Evolutionary conservation across 2,329 filamentous ascomycete species (phyloP), one percentile per base, ranked within the genome.

Genomic region (Neonectria faginata): DNA sequence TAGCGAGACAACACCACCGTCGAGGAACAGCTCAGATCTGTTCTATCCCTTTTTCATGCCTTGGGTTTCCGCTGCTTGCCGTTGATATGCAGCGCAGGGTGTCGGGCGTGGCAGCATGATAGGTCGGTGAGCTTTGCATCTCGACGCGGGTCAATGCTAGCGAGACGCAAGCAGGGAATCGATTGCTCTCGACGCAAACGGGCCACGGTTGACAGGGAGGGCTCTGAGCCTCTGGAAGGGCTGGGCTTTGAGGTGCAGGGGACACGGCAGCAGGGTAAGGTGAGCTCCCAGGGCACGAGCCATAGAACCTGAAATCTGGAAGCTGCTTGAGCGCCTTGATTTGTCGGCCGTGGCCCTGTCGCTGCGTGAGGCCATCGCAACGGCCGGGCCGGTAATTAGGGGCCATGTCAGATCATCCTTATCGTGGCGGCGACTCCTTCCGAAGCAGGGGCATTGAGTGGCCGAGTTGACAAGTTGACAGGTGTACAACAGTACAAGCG

Each of bases 331-430:
- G 22, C 52, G 66, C 57, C 60, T 55, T 52, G 50, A 51, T 44
- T 54, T 33, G 55, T 29, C 29, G 16, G 61, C 51, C 33, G 44
- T 18, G 36, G 56, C 27, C 47, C 27, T 50, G 52, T 56, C 56
- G 25, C 42, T 61, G 41, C 52, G 52, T 64, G 62, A 59, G 52
- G 33, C 58, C 56, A 59, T 60, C 16, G 44, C 44, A 66, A 63
- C 58, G 57, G 67, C 64, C 59, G 68, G 68, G 42, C 61, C 64
- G 65, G 71, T 71, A 73, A 68, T 73, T 72, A 39, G 56, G 41
- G 65, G 62, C 45, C 66, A 72, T 63, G 65, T 73, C 71, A 73
- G 71, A 73, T 73, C 71, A 73, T 73, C 64, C 71, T 73, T 73
- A 73, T 73, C 71, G 71, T 59, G 29, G 54, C 59, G 63, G 63